phyloP scores from a whole-genome alignment of 495 filamentous ascomycete genomes.

The Aspergillus kassunensis region DNA sequence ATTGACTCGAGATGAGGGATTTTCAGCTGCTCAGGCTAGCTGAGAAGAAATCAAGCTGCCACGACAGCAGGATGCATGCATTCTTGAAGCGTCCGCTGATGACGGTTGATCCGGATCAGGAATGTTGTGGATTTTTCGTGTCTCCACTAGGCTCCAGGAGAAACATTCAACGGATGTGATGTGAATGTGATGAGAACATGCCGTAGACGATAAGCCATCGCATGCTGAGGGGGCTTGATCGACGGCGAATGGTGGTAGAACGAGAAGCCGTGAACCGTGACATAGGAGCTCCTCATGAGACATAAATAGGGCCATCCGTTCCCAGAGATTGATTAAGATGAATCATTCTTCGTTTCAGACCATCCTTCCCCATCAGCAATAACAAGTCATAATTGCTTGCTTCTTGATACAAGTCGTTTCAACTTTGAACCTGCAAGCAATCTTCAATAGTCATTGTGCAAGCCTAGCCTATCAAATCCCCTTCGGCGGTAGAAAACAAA shows the following conservation, averaged over 20 bases:
- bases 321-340: constrained; percentile 26
- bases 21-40: constrained; percentile 33
- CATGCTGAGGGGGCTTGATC: constrained; percentile 37
- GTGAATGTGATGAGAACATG: constrained; percentile 31
- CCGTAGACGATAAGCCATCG: constrained; percentile 39
- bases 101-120: constrained; percentile 31
- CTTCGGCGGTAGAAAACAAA: constrained; percentile 23
- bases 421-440: constrained; percentile 20
- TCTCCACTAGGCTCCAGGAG: constrained; percentile 41
- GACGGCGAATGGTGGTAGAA: constrained; percentile 27
- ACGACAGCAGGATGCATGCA: constrained; percentile 42
- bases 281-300: constrained; percentile 33
- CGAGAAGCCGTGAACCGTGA: constrained; percentile 17
- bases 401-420: constrained; percentile 26
- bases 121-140: constrained; percentile 33
- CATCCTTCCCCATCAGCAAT: constrained; percentile 25
- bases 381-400: constrained; percentile 22
- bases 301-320: constrained; percentile 44
- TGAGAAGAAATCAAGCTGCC: constrained; percentile 29
- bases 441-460: constrained; percentile 23
- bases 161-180: constrained; percentile 25
- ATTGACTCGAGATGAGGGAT: constrained; percentile 40
- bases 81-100: constrained; percentile 37
- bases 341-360: constrained; percentile 40
- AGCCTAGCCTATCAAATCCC: constrained; percentile 38